phyloP scores from a whole-genome alignment of 345 rosid genomes.

The Mercurialis annua region DNA sequence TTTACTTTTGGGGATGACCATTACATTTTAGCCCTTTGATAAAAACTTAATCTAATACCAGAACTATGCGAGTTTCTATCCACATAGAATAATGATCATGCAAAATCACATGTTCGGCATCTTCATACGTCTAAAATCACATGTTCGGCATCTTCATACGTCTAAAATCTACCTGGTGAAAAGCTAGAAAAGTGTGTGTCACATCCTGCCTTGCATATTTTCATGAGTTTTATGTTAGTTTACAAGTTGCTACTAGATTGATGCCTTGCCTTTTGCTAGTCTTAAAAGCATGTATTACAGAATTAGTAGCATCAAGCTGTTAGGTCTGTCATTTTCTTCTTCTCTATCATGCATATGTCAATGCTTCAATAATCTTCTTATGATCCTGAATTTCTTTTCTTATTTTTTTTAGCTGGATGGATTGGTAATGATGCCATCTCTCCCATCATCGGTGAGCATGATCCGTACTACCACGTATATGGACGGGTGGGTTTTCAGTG shows the following conservation, averaged over 20 bases:
- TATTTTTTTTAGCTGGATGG: constrained; percentile 78
- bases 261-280: not conserved
- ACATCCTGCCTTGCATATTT: not conserved
- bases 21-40: not conserved
- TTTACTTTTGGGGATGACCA: not conserved
- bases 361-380: not conserved
- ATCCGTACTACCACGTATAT: constrained; percentile 69
- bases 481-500: constrained; percentile 61
- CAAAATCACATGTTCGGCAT: not conserved
- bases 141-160: not conserved
- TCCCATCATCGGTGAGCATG: constrained; percentile 81
- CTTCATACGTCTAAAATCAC: not conserved
- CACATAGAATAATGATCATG: too few relatives aligned
- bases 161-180: not conserved
- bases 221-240: not conserved
- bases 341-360: not conserved
- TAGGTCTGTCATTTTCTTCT: not conserved
- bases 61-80: not conserved
- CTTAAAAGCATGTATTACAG: not conserved
- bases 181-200: not conserved
- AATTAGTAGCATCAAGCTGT: not conserved
- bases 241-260: not conserved
- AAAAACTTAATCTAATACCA: not conserved
- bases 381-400: constrained; percentile 12
- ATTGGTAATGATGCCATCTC: constrained; percentile 85